Evolutionary conservation across 2,329 filamentous ascomycete species (phyloP).

Genomic region (Trichoderma arundinaceum): DNA sequence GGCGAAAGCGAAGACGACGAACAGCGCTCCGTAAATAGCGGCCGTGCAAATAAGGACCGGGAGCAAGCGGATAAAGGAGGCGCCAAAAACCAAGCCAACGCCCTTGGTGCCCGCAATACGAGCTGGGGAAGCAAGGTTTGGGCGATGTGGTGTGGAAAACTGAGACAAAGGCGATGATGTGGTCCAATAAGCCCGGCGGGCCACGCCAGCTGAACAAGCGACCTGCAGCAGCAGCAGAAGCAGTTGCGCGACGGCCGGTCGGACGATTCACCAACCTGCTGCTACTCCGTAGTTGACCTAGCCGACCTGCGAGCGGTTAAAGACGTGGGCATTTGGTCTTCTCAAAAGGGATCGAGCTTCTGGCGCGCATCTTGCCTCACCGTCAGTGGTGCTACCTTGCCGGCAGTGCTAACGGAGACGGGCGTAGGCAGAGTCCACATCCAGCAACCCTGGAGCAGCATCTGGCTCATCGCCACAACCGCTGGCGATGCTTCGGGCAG

Average conservation of each 20-base stretch:
- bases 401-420: constrained; percentile 23
- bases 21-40: not conserved
- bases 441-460: not conserved
- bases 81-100: constrained; percentile 11
- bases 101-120: constrained; percentile 29
- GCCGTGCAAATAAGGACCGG: constrained; percentile 9
- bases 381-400: constrained; percentile 22
- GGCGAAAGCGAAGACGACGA: not conserved
- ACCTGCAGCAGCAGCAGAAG: not conserved
- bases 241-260: not conserved
- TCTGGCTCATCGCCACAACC: not conserved
- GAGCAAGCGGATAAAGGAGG: constrained; percentile 28
- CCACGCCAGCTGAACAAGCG: constrained; percentile 31
- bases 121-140: constrained; percentile 32
- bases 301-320: no score
- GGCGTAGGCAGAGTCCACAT: constrained; percentile 21
- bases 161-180: constrained; percentile 31
- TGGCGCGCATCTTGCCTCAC: constrained; percentile 2
- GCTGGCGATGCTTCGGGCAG: not conserved
- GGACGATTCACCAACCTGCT: not conserved
- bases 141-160: constrained; percentile 22
- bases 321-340: no score
- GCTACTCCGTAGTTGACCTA: no score
- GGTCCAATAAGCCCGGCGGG: constrained; percentile 29
- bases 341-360: no score